Conservation (phyloP, 805 yeast species). For the Candida broadrunensis region DNA sequence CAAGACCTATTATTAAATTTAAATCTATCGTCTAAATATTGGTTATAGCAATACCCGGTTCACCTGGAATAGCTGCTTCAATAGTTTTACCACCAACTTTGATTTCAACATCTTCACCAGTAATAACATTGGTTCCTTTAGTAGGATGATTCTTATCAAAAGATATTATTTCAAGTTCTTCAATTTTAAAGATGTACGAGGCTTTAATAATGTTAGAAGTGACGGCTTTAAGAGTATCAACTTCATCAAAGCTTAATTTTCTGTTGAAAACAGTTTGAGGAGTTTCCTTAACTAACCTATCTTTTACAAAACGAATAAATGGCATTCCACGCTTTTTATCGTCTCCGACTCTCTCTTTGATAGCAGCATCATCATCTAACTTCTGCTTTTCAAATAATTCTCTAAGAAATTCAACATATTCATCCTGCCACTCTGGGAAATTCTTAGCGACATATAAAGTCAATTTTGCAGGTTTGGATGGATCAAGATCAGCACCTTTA, state of each 20-base stretch:
- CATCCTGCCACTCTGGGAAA: slow-evolving; percentile 72
- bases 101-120: slow-evolving; percentile 69
- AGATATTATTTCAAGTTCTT: slow-evolving; percentile 56
- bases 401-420: slow-evolving; percentile 65
- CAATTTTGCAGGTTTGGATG: slow-evolving; percentile 67
- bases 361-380: slow-evolving; percentile 60
- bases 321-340: slow-evolving; percentile 99
- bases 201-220: slow-evolving; percentile 58
- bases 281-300: slow-evolving; percentile 66
- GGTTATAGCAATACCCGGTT: slow-evolving; percentile 78
- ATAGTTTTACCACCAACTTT: slow-evolving; percentile 64
- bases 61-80: slow-evolving; percentile 88
- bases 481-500: slow-evolving; percentile 71
- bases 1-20: no score
- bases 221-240: slow-evolving; percentile 57
- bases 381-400: slow-evolving; percentile 64
- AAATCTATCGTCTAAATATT: slow-evolving; percentile 46
- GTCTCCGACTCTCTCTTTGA: slow-evolving; percentile 68
- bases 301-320: slow-evolving; percentile 81
- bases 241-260: slow-evolving; percentile 80
- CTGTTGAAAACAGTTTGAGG: slow-evolving; percentile 85
- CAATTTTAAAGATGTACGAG: slow-evolving; percentile 53
- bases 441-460: slow-evolving; percentile 71
- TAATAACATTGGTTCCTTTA: slow-evolving; percentile 60
- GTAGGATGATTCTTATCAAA: slow-evolving; percentile 58